phyloP scores from a whole-genome alignment of 441 rosid species.

The Pelargonium exstipulatum region DNA sequence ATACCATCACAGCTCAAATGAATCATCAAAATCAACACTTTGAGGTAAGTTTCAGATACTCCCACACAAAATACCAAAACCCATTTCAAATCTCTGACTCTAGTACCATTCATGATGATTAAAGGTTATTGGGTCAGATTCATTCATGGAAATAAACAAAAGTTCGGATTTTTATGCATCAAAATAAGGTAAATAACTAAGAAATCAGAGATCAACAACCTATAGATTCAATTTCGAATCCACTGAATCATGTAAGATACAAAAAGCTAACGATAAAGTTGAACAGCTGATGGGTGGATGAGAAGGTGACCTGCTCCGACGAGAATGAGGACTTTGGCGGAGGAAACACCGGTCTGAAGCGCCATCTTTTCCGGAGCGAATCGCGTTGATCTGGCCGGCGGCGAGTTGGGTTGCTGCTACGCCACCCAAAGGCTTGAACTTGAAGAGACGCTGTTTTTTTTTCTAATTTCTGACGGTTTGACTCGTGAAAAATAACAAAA shows the following conservation, averaged over 20 bases:
- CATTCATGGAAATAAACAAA: neutral
- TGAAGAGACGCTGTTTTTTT: neutral
- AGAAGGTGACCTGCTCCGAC: slow-evolving; percentile 64
- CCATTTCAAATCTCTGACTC: neutral
- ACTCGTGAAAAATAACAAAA: too few species aligned
- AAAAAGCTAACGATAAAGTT: neutral
- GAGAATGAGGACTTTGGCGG: slow-evolving; percentile 73
- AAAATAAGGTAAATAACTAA: neutral
- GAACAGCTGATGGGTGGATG: neutral
- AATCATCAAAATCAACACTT: neutral
- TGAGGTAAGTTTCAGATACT: neutral
- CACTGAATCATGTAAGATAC: neutral
- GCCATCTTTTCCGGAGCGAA: slow-evolving; percentile 44
- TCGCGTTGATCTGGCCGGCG: neutral
- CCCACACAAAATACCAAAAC: neutral
- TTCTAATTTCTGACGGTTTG: too few species aligned
- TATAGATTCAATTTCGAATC: neutral
- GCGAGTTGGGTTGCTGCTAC: neutral
- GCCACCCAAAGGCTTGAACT: neutral
- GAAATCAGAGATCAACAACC: neutral
- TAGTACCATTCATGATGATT: neutral
- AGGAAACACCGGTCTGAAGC: slow-evolving; percentile 70
- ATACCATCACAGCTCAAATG: neutral
- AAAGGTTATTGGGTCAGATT: too few species aligned
- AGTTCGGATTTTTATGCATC: neutral